A percentile compares a stretch with the other conserved stretches of the same genome.
Conservation (phyloP, 2,329 filamentous ascomycete genomes). For the Chrysoporthe austroafricana region DNA sequence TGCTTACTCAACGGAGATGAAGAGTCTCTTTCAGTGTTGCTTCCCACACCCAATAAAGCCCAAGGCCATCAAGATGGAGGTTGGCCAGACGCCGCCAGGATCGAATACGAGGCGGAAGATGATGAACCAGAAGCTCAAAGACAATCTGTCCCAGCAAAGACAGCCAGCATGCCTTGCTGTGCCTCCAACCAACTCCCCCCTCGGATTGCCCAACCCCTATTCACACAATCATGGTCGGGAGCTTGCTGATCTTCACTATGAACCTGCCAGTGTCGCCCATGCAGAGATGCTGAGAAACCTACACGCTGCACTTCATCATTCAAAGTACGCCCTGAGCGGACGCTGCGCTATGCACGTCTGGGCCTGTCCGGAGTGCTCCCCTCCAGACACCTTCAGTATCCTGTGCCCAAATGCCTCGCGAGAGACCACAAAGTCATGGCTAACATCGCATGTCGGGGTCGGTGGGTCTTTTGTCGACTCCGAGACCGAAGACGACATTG, state of each 20-base stretch:
- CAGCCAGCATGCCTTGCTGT: not conserved
- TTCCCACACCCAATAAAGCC: not conserved
- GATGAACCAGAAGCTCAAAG: not conserved
- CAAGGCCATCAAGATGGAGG: not conserved
- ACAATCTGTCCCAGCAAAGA: not conserved
- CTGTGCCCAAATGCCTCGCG: conserved; percentile 43
- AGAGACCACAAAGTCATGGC: conserved; percentile 46
- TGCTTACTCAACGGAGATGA: not conserved
- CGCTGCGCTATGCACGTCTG: conserved; percentile 49
- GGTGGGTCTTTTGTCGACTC: conserved; percentile 29
- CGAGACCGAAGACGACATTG: conserved; percentile 41
- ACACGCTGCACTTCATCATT: conserved; percentile 44
- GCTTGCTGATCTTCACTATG: not conserved
- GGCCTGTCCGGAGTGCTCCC: conserved; percentile 41
- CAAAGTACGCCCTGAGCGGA: conserved; percentile 53
- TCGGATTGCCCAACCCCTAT: not conserved
- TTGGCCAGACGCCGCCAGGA: not conserved
- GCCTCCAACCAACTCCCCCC: not conserved
- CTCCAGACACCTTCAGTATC: conserved; percentile 43
- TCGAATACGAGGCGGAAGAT: not conserved
- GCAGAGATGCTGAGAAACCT: conserved; percentile 45
- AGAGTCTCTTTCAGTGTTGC: not conserved
- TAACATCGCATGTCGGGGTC: conserved; percentile 40
- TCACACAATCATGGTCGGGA: conserved; percentile 6
- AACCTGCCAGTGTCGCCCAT: conserved; percentile 34